phyloP scores from a whole-genome alignment of 495 filamentous ascomycete genomes.

The Aspergillus steynii region DNA sequence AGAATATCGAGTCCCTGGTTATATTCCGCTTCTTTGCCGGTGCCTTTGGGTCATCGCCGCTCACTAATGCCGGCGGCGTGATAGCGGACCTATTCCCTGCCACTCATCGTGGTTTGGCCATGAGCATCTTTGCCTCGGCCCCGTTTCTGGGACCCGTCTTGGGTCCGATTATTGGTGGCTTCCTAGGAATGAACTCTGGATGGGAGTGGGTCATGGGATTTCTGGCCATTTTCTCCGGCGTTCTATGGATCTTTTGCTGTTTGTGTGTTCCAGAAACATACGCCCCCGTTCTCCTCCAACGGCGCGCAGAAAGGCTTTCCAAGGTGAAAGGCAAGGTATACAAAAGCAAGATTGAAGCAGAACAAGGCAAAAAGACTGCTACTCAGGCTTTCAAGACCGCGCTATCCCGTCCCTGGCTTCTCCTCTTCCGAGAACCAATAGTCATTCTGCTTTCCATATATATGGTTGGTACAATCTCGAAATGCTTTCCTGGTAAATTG shows the following conservation, averaged over 20 bases:
- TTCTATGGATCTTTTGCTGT: slow-evolving; percentile 29
- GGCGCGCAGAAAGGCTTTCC: slow-evolving; percentile 47
- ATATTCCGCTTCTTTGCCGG: slow-evolving; percentile 68
- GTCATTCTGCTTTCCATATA: slow-evolving; percentile 59
- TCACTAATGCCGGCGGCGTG: slow-evolving; percentile 63
- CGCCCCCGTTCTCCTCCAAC: slow-evolving; percentile 53
- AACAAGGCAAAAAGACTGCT: slow-evolving; percentile 29
- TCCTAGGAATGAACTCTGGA: slow-evolving; percentile 46
- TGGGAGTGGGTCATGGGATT: slow-evolving; percentile 56
- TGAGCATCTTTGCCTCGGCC: slow-evolving; percentile 53
- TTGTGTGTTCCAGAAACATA: slow-evolving; percentile 60
- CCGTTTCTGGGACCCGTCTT: slow-evolving; percentile 61
- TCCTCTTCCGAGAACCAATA: slow-evolving; percentile 67
- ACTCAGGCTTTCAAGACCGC: slow-evolving; percentile 42
- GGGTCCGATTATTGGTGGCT: slow-evolving; percentile 50
- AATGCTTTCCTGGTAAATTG: too few relatives aligned
- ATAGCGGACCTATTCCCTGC: slow-evolving; percentile 63
- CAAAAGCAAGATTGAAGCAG: slow-evolving; percentile 48
- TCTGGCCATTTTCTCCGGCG: slow-evolving; percentile 17
- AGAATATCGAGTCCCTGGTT: slow-evolving; percentile 58
- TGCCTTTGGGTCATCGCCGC: slow-evolving; percentile 59
- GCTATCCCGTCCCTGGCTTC: slow-evolving; percentile 37
- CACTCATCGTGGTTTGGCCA: slow-evolving; percentile 54
- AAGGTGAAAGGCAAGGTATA: slow-evolving; percentile 56
- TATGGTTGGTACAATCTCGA: slow-evolving; percentile 28